Base-by-base conservation (phyloP, 139 green algal species). In the Tetratostichococcus sp. region DNA sequence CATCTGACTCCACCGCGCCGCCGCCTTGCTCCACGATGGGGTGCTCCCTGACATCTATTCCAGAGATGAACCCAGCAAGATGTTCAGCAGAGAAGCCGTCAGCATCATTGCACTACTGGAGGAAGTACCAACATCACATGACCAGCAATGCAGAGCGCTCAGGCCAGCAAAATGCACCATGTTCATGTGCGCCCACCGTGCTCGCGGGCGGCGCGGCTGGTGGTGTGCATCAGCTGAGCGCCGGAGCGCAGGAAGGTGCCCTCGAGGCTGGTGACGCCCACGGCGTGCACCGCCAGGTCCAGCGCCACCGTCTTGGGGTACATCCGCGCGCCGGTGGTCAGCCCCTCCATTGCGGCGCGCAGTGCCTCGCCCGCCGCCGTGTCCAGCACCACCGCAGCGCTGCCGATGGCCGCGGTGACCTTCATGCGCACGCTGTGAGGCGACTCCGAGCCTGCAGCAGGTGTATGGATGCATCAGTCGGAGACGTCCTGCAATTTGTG, bases 201-300 rank as follows among this genome's bases (percentile, higher is more conserved):
- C 39, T 8, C 8, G 8, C 50, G 50, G 50, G 17, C 17, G 19
- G 50, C 50, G 39, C 5, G 50, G 25, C 57, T 72, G 73, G 14
- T 62, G 14, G 50, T 21, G 62, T 34, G 62, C 28, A 34, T 65
- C 57, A 77, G 57, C 1, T 43, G 25, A 4, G 70, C 66, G 0
- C 89, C 87, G 16, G 86, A 91, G 70, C 80, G 79, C 28, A 97
- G 73, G 25, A 97, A 78, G 4, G 74, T 75, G 11, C 92, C 92
- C 32, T 92, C 80, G 0, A 87, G 83, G 1, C 83, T 75, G 16
- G 83, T 74, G 17, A 96, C 59, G 1, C 88, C 90, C 77, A 91
- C 84, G 35, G 43, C 74, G 5, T 33, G 43, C 57, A 96, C 82
- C 4, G 65, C 75, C 67, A 96, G 35, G 5, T 75, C 35, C 16